Conservation (phyloP, 768 basidiomycete species). For the Lanmaoa pseudosensibilis region DNA sequence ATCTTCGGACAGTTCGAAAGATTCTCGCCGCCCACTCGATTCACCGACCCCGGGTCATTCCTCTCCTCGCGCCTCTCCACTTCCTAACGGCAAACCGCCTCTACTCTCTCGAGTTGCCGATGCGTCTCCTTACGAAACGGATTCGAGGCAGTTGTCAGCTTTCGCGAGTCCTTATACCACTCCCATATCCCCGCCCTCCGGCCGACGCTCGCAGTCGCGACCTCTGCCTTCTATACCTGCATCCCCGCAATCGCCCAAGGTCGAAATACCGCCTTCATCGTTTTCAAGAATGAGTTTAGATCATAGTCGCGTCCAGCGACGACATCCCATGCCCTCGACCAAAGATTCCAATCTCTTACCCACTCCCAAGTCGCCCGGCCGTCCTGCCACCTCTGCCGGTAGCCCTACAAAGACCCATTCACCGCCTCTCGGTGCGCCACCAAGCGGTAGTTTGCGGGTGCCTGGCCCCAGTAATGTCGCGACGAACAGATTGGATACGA, state of each 20-base stretch:
- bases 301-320: constrained; percentile 12
- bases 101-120: constrained; percentile 1
- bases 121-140: constrained; percentile 10
- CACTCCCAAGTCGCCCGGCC: constrained; percentile 21
- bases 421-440: not conserved
- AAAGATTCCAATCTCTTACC: not conserved
- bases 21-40: constrained; percentile 24
- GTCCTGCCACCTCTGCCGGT: constrained; percentile 45
- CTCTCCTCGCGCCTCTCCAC: constrained; percentile 10
- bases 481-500: constrained; percentile 3
- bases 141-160: constrained; percentile 28
- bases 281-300: constrained; percentile 21
- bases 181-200: constrained; percentile 8
- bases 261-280: constrained; percentile 20
- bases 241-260: constrained; percentile 26
- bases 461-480: not conserved
- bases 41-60: constrained; percentile 10
- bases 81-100: constrained; percentile 14
- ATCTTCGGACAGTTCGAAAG: constrained; percentile 28
- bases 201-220: constrained; percentile 15
- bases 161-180: constrained; percentile 7
- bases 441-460: not conserved
- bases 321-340: constrained; percentile 4
- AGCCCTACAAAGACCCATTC: constrained; percentile 13
- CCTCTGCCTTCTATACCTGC: constrained; percentile 32